These are phyloP conservation scores for Aureobasidium sp. DNA, from an alignment of 2,329 filamentous ascomycete species.

Conservation along the genomic window DNA sequence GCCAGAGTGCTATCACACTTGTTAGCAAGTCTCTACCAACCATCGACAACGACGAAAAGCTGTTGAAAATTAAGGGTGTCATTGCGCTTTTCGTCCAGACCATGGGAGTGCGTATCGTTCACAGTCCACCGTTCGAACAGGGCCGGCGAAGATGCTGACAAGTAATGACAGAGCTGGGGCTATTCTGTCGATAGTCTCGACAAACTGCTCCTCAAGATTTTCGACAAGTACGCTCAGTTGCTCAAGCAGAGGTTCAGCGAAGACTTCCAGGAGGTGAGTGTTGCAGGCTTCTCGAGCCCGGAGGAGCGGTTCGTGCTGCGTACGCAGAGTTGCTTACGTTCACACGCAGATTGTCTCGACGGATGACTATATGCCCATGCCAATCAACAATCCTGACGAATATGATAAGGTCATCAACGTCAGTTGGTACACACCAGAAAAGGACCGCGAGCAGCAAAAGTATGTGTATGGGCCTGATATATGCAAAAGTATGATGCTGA, in stretches of 20 bases:
- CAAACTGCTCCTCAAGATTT: constrained; percentile 76
- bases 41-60: constrained; percentile 78
- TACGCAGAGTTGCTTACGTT: neutral
- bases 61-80: constrained; percentile 91
- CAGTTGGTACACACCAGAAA: constrained; percentile 90
- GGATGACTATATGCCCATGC: constrained; percentile 99
- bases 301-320: neutral
- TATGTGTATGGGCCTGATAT: constrained; percentile 35
- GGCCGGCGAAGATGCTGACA: constrained; percentile 13
- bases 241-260: constrained; percentile 88
- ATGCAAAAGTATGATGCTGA: constrained; percentile 21
- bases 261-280: constrained; percentile 77
- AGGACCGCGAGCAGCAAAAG: constrained; percentile 65
- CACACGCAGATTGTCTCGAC: constrained; percentile 59
- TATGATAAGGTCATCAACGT: constrained; percentile 95
- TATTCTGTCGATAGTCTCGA: constrained; percentile 80
- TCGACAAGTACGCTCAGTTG: constrained; percentile 88
- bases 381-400: constrained; percentile 80
- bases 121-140: neutral
- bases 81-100: constrained; percentile 95
- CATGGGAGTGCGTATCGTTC: constrained; percentile 65
- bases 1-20: constrained; percentile 73
- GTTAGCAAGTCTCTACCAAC: constrained; percentile 72
- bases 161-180: constrained; percentile 65
- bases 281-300: neutral